phyloP scores from a whole-genome alignment of 805 yeast genomes.

The Schwanniomyces vanrijiae region DNA sequence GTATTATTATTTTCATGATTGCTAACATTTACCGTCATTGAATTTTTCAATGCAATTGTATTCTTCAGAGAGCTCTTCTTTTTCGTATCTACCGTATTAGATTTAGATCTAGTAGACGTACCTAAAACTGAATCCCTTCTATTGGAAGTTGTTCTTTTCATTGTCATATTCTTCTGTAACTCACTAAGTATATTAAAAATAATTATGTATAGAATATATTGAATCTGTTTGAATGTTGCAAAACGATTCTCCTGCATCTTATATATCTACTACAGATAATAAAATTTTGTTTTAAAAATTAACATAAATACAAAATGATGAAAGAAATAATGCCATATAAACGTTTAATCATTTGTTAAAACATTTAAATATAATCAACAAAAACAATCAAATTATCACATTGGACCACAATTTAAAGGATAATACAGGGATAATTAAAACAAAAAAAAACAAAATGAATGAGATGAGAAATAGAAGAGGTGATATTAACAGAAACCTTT shows the following conservation, averaged over 20 bases:
- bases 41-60: neutral
- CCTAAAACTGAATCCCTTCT: neutral
- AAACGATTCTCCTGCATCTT: neutral
- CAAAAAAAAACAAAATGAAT: conserved; percentile 11
- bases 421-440: conserved; percentile 7
- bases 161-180: neutral
- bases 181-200: neutral
- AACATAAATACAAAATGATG: conserved; percentile 1
- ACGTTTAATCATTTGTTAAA: conserved; percentile 2
- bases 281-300: neutral
- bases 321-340: conserved; percentile 2
- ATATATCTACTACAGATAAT: neutral
- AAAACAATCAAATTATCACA: conserved; percentile 1
- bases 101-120: neutral
- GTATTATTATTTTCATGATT: neutral
- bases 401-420: conserved; percentile 5
- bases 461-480: conserved; percentile 4
- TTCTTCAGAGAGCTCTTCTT: neutral
- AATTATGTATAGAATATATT: neutral
- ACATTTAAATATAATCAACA: neutral
- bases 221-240: neutral
- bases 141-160: neutral
- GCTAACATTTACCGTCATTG: neutral
- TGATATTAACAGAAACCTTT: neutral
- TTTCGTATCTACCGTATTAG: neutral